Percentiles rank a stretch among this genome's conserved stretches.
Conservation (phyloP, 768 basidiomycete genomes). For the Mycena rebaudengoi region DNA sequence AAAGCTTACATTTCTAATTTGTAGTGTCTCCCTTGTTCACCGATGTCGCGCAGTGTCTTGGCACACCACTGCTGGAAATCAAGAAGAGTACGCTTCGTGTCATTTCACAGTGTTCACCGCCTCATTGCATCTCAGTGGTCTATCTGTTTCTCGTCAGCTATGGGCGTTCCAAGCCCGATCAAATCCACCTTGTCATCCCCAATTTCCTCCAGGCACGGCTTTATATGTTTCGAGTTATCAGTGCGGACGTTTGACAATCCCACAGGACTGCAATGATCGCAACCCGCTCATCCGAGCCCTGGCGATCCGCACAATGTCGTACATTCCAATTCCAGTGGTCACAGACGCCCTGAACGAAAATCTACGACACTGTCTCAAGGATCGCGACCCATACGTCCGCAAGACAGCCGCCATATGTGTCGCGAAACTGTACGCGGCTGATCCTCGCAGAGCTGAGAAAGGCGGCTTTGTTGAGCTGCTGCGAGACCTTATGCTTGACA, state of each 20-base stretch:
- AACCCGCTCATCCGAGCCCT: conserved; percentile 97
- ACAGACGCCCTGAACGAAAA: conserved; percentile 89
- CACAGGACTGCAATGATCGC: conserved; percentile 92
- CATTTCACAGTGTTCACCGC: neutral
- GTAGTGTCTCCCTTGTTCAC: conserved; percentile 93
- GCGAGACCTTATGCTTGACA: conserved; percentile 90
- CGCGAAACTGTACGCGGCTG: conserved; percentile 92
- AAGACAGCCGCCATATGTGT: conserved; percentile 99
- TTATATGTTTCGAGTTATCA: conserved; percentile 2
- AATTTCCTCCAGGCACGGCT: conserved; percentile 85
- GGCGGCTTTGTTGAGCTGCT: conserved; percentile 92
- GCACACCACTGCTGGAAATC: conserved; percentile 95
- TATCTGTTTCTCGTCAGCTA: conserved; percentile 98
- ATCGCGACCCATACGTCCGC: conserved; percentile 96
- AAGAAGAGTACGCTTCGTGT: conserved; percentile 89
- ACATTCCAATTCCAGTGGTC: conserved; percentile 92
- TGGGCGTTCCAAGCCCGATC: conserved; percentile 91
- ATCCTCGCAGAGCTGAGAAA: conserved; percentile 86
- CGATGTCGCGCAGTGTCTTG: conserved; percentile 95
- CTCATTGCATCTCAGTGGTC: conserved; percentile 71
- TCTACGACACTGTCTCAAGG: conserved; percentile 90
- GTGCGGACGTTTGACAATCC: conserved; percentile 18
- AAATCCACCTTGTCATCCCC: conserved; percentile 90
- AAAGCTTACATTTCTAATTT: conserved; percentile 13
- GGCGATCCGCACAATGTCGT: conserved; percentile 99